Conservation (phyloP, 2,329 filamentous ascomycete genomes). For the Talaromyces sp. region DNA sequence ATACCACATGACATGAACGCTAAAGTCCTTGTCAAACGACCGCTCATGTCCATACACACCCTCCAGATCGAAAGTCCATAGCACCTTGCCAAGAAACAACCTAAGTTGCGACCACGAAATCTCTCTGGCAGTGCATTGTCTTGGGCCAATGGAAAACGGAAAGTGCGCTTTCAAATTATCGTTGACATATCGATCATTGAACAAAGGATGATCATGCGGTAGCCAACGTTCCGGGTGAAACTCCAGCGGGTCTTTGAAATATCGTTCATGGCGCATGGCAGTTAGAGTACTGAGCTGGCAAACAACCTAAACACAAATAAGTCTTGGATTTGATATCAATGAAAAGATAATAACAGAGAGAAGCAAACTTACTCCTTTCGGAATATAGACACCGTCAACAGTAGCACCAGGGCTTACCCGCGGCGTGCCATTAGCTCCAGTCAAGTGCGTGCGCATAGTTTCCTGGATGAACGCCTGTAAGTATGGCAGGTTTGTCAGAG, state of each 20-base stretch:
- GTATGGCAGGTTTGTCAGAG: background rate
- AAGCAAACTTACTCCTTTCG: background rate
- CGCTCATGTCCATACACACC: background rate
- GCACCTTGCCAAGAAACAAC: background rate
- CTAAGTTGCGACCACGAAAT: background rate
- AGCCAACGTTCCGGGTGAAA: slow-evolving; percentile 2
- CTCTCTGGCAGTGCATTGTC: background rate
- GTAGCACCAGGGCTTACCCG: background rate
- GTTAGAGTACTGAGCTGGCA: background rate
- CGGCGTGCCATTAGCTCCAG: background rate
- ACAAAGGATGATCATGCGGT: background rate
- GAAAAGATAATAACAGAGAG: background rate
- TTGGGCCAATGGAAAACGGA: slow-evolving; percentile 1
- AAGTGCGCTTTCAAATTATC: slow-evolving; percentile 1
- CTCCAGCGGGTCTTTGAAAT: background rate
- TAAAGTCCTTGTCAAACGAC: background rate
- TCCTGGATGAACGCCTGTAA: background rate
- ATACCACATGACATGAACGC: background rate
- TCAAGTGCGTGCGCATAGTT: background rate
- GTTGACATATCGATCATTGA: background rate
- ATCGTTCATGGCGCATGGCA: background rate
- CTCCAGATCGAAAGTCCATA: background rate
- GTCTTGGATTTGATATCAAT: too few species aligned
- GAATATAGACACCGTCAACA: background rate
- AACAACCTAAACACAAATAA: background rate